A percentile compares a stretch with the other conserved stretches of the same genome.
These are phyloP conservation scores for Annulohypoxylon maeteangense DNA, from an alignment of 495 filamentous ascomycete genomes.

Conservation along the genomic window DNA sequence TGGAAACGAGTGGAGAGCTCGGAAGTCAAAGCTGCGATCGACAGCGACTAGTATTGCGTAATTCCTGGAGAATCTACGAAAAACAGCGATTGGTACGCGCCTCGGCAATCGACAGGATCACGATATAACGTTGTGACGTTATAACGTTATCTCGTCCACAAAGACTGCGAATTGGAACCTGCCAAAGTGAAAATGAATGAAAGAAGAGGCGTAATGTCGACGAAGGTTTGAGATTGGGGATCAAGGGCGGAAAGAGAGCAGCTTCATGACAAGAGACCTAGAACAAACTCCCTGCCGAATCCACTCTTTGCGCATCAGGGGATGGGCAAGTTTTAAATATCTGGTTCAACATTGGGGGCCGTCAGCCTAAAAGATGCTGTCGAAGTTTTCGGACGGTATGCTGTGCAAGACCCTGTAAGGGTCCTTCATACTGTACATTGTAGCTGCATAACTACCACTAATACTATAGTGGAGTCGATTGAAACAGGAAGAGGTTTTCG, in stretches of 20 bases:
- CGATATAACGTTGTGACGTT: neutral
- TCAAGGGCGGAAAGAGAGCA: neutral
- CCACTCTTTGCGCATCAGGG: constrained; percentile 12
- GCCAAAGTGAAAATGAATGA: constrained; percentile 22
- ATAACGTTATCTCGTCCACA: neutral
- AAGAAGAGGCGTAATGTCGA: neutral
- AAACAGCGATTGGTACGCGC: neutral
- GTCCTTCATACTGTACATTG: no score
- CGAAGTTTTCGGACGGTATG: constrained; percentile 7
- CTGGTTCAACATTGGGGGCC: constrained; percentile 1
- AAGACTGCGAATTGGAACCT: constrained; percentile 22
- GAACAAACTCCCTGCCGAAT: constrained; percentile 11
- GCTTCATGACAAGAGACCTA: neutral
- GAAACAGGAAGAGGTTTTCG: constrained; percentile 33
- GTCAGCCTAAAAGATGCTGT: constrained; percentile 21
- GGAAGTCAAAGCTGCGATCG: constrained; percentile 27
- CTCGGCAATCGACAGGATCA: constrained; percentile 12
- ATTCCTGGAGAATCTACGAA: constrained; percentile 12
- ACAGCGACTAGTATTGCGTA: constrained; percentile 18
- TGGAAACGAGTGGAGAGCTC: constrained; percentile 25
- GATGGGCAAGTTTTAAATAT: constrained; percentile 28
- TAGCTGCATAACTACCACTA: constrained; percentile 26
- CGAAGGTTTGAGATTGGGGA: neutral
- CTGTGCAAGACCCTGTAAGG: constrained; percentile 14
- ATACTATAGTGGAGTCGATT: constrained; percentile 24